Base-by-base conservation (phyloP, 306 rosid species). In the Trifolium fragiferum region DNA sequence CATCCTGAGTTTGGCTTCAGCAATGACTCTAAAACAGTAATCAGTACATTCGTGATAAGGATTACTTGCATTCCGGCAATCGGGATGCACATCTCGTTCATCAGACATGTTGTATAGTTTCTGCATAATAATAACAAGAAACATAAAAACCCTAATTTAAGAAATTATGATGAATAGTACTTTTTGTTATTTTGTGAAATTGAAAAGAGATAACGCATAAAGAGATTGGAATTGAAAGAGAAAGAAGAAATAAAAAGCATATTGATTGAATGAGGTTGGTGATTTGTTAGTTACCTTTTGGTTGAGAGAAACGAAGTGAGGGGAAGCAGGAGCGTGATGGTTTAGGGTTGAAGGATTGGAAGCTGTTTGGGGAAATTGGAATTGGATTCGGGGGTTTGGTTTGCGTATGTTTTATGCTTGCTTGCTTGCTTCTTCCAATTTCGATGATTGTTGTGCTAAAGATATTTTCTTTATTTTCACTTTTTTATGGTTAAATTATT, bases 31-130 rank as follows among this genome's bases (percentile, higher is more conserved):
- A 68, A 94, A 92, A 81, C 98, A 94, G 82, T 77, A 94, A 75
- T 94, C 96, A 55, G 83, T 90, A 68, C 99, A 94, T 68, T 89
- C 99, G 62, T 95, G 98, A 78, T 71, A 90, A 15, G 93, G 97
- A 73, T 89, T 95, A 30, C 88, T 75, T 6, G 96, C 95, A 77
- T 95, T 95, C 76, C 98, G 83, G 85, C 98, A 95, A 84, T 95
- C 92, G 3, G 89, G 96, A 88, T 92, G 96, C 68, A 84, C 96
- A 27, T 87, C 90, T 80, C 96, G 83, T 44, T 89, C 97, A 0
- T 84, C 93, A 33, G 89, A 76, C 98, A 90, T 90, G 43, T 35
- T 81, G 64, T 10, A 20, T 32, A 25, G 12, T 41, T 18, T 58
- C 80, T 19, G 53, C 41, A 60, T 1, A 60, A 53, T 9, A 54